Evolutionary conservation across 129 eudicot species (phyloP).

Genomic region (Logfia minima): DNA sequence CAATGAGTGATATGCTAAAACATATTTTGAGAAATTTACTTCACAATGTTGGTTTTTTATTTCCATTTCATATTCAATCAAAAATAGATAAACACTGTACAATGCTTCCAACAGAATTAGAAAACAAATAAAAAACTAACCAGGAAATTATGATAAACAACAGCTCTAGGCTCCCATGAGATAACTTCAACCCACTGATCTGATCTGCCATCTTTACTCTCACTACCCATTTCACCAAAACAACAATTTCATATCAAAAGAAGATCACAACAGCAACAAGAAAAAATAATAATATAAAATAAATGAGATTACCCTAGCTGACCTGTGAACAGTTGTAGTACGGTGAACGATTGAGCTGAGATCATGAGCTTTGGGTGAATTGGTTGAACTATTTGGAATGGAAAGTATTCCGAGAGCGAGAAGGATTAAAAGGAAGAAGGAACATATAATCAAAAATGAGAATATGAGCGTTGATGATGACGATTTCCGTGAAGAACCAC

Average conservation of each 20-base stretch:
- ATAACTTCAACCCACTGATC: conserved; percentile 93
- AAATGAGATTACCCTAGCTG: not conserved
- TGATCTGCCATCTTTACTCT: conserved; percentile 49
- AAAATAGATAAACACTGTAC: not conserved
- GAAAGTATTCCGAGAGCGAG: conserved; percentile 64
- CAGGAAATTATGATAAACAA: conserved; percentile 73
- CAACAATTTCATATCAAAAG: conserved; percentile 20
- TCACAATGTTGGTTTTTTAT: not conserved
- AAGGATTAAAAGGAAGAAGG: conserved; percentile 57
- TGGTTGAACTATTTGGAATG: conserved; percentile 38
- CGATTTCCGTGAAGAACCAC: conserved; percentile 43
- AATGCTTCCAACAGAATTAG: not conserved
- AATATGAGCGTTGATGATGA: conserved; percentile 55
- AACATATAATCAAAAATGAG: conserved; percentile 39
- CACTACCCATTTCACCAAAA: conserved; percentile 25
- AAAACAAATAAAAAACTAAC: conserved; percentile 23
- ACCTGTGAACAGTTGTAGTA: conserved; percentile 46
- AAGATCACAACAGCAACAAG: conserved; percentile 24
- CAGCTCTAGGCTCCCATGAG: conserved; percentile 96
- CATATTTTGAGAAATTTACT: not conserved
- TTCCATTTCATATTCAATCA: not conserved
- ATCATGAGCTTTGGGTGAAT: conserved; percentile 58
- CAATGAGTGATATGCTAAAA: not conserved
- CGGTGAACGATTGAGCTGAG: conserved; percentile 61
- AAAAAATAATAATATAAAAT: not conserved